Conservation (phyloP, 1,284 basidiomycete genomes). For the Porodaedalea pini region DNA sequence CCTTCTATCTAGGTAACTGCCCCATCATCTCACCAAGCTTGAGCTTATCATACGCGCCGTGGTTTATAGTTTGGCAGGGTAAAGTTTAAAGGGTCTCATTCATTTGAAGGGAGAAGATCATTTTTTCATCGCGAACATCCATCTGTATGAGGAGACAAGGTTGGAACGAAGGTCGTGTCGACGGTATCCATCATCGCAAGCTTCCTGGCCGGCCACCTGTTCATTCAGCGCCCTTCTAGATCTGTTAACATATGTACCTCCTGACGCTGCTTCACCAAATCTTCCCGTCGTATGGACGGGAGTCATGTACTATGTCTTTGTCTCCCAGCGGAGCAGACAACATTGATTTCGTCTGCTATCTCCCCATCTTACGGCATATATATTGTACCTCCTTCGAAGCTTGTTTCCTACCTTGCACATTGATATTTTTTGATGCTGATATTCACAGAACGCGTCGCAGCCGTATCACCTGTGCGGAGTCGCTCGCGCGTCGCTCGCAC, state of each 20-base stretch:
- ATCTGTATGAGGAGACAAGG: not conserved
- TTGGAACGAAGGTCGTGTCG: not conserved
- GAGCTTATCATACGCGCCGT: not conserved
- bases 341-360: not conserved
- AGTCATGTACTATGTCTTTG: not conserved
- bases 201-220: not conserved
- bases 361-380: too few relatives aligned
- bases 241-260: not conserved
- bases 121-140: not conserved
- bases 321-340: too few relatives aligned
- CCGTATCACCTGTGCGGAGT: not conserved
- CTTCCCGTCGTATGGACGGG: not conserved
- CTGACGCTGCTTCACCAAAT: not conserved
- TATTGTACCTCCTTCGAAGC: too few relatives aligned
- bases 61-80: too few relatives aligned
- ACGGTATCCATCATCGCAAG: conserved; percentile 1
- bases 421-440: too few relatives aligned
- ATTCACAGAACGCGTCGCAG: not conserved
- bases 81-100: too few relatives aligned
- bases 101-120: not conserved
- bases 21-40: not conserved
- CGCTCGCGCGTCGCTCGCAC: not conserved
- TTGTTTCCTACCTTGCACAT: too few relatives aligned
- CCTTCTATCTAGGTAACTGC: too few relatives aligned
- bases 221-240: not conserved